Evolutionary conservation across 164 flowering plant genomes (phyloP).

Genomic region (Annona squamosa): DNA sequence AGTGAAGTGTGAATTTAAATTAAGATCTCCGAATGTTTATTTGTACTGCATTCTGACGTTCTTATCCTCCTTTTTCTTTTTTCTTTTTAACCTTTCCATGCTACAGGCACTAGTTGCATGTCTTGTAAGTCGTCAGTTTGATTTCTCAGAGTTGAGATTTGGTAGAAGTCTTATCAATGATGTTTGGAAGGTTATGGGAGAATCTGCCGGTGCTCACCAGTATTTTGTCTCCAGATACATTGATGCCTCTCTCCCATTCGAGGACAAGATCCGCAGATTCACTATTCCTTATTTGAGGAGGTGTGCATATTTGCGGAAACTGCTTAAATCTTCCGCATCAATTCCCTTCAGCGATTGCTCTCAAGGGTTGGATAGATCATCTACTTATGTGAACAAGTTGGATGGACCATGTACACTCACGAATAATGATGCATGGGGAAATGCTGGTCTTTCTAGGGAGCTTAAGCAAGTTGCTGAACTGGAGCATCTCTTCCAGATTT

Average conservation of each 20-base stretch:
- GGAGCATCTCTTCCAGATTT: constrained; percentile 60
- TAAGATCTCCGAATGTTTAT: not conserved
- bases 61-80: not conserved
- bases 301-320: constrained; percentile 74
- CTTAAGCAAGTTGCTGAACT: constrained; percentile 44
- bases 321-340: constrained; percentile 40
- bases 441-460: constrained; percentile 19
- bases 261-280: constrained; percentile 47
- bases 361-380: constrained; percentile 24
- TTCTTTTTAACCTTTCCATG: constrained; percentile 2
- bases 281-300: constrained; percentile 76
- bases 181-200: constrained; percentile 37
- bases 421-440: constrained; percentile 22
- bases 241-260: constrained; percentile 39
- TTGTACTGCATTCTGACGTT: constrained; percentile 2
- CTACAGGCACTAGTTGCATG: constrained; percentile 59
- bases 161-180: constrained; percentile 43
- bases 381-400: constrained; percentile 8
- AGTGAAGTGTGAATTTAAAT: not conserved
- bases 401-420: constrained; percentile 23
- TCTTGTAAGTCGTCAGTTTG: constrained; percentile 19
- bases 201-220: constrained; percentile 30
- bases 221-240: constrained; percentile 53
- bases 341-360: constrained; percentile 41
- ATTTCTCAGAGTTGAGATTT: constrained; percentile 23